Evolutionary conservation across 805 yeast species (phyloP).

Genomic region (Tetrapisispora fleetii): DNA sequence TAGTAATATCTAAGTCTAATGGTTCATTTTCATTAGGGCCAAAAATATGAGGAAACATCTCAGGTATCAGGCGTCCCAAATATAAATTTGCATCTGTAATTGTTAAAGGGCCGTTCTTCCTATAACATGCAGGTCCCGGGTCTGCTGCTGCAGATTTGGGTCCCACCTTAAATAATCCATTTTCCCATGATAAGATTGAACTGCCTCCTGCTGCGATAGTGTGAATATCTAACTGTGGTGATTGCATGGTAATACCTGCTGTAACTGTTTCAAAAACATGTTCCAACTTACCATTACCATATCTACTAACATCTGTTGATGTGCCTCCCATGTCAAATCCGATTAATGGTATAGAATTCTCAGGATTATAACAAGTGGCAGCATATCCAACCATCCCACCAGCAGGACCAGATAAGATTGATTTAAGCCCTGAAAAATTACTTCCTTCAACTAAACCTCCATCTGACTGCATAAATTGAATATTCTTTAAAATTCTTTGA

Average conservation of each 20-base stretch:
- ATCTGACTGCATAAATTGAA: conserved; percentile 92
- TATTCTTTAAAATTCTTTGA: conserved; percentile 35
- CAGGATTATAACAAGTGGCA: conserved; percentile 57
- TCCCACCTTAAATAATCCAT: conserved; percentile 71
- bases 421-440: conserved; percentile 75
- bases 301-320: conserved; percentile 76
- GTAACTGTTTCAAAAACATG: conserved; percentile 77
- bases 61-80: conserved; percentile 63
- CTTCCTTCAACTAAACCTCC: conserved; percentile 87
- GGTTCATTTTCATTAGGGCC: conserved; percentile 73
- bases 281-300: conserved; percentile 55
- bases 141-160: conserved; percentile 83
- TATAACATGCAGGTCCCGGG: conserved; percentile 84
- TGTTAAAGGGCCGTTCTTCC: conserved; percentile 76
- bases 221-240: conserved; percentile 74
- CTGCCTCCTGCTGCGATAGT: conserved; percentile 88
- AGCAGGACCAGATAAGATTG: conserved; percentile 92
- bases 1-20: conserved; percentile 47
- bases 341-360: conserved; percentile 50
- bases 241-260: conserved; percentile 74
- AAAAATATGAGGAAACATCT: conserved; percentile 69
- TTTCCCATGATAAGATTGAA: conserved; percentile 53
- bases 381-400: conserved; percentile 96
- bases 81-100: conserved; percentile 78
- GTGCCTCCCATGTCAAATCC: conserved; percentile 93